These are phyloP conservation scores for Phytophthora cactorum DNA, from an alignment of 352 stramenopile species.

Conservation along the genomic window DNA sequence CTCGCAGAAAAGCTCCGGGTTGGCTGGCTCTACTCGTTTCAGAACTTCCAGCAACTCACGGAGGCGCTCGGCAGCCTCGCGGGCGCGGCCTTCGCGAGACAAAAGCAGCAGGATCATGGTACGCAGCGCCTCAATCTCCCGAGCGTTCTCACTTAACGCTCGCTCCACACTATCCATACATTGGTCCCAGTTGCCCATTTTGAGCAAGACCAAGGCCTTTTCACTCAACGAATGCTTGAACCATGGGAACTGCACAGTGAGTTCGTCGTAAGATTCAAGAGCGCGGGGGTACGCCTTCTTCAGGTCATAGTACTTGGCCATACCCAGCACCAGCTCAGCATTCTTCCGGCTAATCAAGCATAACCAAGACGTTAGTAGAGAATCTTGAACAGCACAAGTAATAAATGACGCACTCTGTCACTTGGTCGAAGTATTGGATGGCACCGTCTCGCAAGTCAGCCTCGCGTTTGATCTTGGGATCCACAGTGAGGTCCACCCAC, in stretches of 20 bases:
- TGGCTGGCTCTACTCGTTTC: constrained; percentile 72
- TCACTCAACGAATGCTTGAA: constrained; percentile 86
- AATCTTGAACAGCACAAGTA: neutral
- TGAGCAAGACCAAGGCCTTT: constrained; percentile 82
- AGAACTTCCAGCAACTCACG: constrained; percentile 73
- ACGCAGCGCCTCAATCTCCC: constrained; percentile 76
- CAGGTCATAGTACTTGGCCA: constrained; percentile 76
- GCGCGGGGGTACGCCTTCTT: constrained; percentile 73
- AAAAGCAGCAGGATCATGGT: constrained; percentile 73
- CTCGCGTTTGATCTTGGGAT: constrained; percentile 77
- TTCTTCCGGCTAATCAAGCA: constrained; percentile 58
- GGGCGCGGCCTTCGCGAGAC: constrained; percentile 61
- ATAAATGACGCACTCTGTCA: constrained; percentile 51
- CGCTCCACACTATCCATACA: constrained; percentile 82
- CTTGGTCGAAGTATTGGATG: constrained; percentile 74
- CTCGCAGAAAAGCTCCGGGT: constrained; percentile 71
- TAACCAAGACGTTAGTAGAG: neutral
- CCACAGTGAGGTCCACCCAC: constrained; percentile 77
- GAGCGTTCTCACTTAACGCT: constrained; percentile 64
- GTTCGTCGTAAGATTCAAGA: constrained; percentile 75
- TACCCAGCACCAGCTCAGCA: constrained; percentile 70
- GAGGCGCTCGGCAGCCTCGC: constrained; percentile 62
- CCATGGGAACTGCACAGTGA: constrained; percentile 82
- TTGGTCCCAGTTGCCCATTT: constrained; percentile 89
- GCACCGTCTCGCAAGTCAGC: constrained; percentile 60